Base-by-base conservation (phyloP, 257 asterid genomes). In the Vinca minor region DNA sequence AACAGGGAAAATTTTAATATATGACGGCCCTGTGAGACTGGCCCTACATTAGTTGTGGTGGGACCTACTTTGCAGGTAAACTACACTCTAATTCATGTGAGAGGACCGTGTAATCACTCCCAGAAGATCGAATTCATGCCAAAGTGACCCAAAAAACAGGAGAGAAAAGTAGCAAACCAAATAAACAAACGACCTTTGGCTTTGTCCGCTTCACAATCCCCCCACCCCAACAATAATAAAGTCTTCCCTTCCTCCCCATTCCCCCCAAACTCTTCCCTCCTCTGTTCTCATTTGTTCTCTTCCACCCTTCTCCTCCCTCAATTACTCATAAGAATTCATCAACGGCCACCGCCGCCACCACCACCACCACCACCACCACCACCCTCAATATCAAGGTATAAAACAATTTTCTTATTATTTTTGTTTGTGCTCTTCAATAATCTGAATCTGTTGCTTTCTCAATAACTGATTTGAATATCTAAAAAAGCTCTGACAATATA, bases 101-200 rank as follows among this genome's bases (percentile, higher is more conserved):
- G n/a, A n/a, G n/a, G n/a, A n/a, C n/a, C n/a, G n/a, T n/a, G n/a
- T n/a, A n/a, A n/a, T n/a, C n/a, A n/a, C n/a, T n/a, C n/a, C n/a
- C n/a, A n/a, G n/a, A n/a, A n/a, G n/a, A n/a, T n/a, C n/a, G n/a
- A n/a, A n/a, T n/a, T n/a, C n/a, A n/a, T n/a, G n/a, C n/a, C n/a
- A n/a, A n/a, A n/a, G n/a, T n/a, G n/a, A n/a, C n/a, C 62, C 29
- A 41, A 42, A 56, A 56, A 56, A 31, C 62, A 31, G 62, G 62
- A 56, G 62, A 31, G 42, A 63, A 71, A 69, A 76, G 67, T 34
- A 59, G 62, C 68, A 50, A 35, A 44, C 64, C 54, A 62, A 83
- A 81, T 81, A 72, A 74, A 74, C 76, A 48, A 72, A 65, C n/a
- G 80, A 72, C 77, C 65, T 79, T 81, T 79, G 78, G 75, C 71